Conservation (phyloP, 2,329 filamentous ascomycete species). For the Fusarium nodosum region DNA sequence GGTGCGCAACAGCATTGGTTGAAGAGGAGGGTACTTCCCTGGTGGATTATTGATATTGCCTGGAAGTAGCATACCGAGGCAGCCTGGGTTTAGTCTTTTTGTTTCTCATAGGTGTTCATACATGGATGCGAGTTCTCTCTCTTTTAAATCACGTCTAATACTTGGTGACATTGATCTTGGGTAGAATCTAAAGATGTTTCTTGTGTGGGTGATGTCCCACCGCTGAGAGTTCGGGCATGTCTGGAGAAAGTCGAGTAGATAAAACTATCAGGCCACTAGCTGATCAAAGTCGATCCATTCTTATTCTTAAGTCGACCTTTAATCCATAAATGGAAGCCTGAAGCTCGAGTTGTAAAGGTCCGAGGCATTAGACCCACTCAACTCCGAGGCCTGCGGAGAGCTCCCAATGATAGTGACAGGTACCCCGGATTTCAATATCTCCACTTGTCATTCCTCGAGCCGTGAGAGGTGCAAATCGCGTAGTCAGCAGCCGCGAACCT, state of each 20-base stretch:
- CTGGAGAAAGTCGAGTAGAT: not conserved
- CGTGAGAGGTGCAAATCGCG: constrained; percentile 27
- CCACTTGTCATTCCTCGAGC: constrained; percentile 22
- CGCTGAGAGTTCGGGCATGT: not conserved
- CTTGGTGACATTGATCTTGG: constrained; percentile 3
- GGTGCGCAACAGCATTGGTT: constrained; percentile 15
- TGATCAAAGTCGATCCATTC: constrained; percentile 6
- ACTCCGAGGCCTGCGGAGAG: constrained; percentile 39
- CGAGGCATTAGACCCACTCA: constrained; percentile 37
- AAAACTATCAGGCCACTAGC: not conserved
- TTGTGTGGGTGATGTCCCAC: not conserved
- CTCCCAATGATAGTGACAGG: constrained; percentile 27
- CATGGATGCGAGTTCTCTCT: constrained; percentile 43
- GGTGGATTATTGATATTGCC: constrained; percentile 44
- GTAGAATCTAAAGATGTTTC: not conserved
- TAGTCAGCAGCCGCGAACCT: constrained; percentile 45
- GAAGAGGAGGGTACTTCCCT: constrained; percentile 31
- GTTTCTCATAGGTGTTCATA: constrained; percentile 45
- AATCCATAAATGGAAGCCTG: constrained; percentile 21
- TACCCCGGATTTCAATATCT: constrained; percentile 47
- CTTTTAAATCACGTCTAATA: constrained; percentile 6
- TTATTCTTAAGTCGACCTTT: constrained; percentile 3
- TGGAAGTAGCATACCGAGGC: constrained; percentile 49
- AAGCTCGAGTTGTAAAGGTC: constrained; percentile 23
- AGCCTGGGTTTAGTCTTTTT: constrained; percentile 30